Evolutionary conservation across 805 yeast species (phyloP).

Genomic region (Metschnikowia shivogae): DNA sequence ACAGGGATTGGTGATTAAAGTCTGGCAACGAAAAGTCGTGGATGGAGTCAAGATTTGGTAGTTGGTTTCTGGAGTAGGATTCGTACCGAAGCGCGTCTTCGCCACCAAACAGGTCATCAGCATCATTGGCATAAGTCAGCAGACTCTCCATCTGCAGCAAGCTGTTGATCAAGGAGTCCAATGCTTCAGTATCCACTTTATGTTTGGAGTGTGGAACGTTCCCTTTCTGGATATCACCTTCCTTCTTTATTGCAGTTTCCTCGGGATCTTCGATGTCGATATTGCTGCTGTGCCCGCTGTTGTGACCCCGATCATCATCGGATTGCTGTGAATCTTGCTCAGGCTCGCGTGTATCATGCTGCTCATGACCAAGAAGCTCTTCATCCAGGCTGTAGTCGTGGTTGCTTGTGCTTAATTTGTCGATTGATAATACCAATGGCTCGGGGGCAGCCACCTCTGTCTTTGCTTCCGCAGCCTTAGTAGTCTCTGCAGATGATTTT

Average conservation of each 20-base stretch:
- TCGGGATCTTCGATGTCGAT: conserved; percentile 5
- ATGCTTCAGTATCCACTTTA: conserved; percentile 24
- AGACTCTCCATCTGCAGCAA: conserved; percentile 22
- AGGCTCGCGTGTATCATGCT: conserved; percentile 8
- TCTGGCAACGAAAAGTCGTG: conserved; percentile 27
- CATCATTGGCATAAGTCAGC: conserved; percentile 1
- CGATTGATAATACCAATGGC: conserved; percentile 15
- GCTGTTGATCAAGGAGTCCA: conserved; percentile 38
- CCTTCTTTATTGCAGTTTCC: conserved; percentile 5
- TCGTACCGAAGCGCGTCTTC: background rate
- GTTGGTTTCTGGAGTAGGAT: conserved; percentile 2
- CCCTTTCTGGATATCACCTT: background rate
- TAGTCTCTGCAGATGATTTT: background rate
- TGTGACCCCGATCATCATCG: conserved; percentile 27
- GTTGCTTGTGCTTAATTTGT: conserved; percentile 9
- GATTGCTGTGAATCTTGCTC: background rate
- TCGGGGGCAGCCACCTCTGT: conserved; percentile 5
- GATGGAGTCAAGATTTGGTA: conserved; percentile 23
- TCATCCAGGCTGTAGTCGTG: conserved; percentile 13
- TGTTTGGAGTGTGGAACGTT: conserved; percentile 3
- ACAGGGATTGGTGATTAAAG: conserved; percentile 21
- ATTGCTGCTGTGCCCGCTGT: conserved; percentile 21
- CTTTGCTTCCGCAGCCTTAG: background rate
- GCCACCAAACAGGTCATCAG: background rate
- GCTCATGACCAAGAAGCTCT: background rate